phyloP scores from a whole-genome alignment of 176 grass and related monocot species.

The Dactylis glomerata region DNA sequence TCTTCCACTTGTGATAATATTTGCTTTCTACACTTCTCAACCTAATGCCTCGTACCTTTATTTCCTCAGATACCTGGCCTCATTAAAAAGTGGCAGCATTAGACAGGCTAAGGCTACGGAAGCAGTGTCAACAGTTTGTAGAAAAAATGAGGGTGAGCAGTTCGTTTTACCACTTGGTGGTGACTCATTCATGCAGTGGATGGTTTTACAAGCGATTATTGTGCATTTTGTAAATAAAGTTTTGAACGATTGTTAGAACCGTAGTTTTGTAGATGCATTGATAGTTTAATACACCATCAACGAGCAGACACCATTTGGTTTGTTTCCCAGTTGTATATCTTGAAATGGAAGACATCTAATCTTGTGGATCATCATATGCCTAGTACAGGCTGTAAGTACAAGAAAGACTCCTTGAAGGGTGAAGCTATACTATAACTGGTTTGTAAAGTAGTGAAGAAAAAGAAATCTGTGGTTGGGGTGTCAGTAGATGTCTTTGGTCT shows the following conservation, averaged over 20 bases:
- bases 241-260: not conserved
- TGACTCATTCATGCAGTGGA: not conserved
- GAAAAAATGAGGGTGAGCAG: not conserved
- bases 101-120: not conserved
- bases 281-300: not conserved
- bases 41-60: not conserved
- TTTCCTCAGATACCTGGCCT: conserved; percentile 47
- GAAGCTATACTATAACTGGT: not conserved
- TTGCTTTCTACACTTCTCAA: not conserved
- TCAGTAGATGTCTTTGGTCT: not conserved
- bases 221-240: conserved; percentile 3
- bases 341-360: not conserved
- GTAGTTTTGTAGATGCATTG: not conserved
- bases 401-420: not conserved
- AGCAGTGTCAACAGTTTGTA: not conserved
- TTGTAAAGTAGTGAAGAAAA: not conserved
- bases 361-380: not conserved
- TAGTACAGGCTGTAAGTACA: not conserved
- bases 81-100: conserved; percentile 34
- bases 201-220: not conserved
- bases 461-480: not conserved
- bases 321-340: not conserved
- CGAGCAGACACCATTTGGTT: not conserved
- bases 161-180: not conserved
- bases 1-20: conserved; percentile 7